Evolutionary conservation across 2,329 filamentous ascomycete species (phyloP), one percentile per base, ranked within the genome.

Genomic region (Xylaria sp.): DNA sequence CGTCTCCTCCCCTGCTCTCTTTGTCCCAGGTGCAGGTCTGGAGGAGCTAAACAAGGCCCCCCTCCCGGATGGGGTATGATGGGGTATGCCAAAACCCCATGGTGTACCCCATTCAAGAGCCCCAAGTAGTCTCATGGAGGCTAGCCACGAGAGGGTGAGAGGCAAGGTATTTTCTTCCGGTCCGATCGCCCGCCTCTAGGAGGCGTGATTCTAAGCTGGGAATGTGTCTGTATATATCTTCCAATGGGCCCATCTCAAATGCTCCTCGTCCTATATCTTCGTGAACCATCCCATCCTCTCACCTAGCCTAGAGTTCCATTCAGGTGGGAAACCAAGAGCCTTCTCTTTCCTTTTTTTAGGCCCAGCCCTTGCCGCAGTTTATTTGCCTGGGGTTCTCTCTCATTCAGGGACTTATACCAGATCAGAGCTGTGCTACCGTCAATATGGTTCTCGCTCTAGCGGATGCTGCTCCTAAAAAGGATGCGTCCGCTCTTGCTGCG

Each of bases 401-500:
- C 37, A 56, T 31, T 39, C 31, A 56, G 50, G 56, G 50, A 48
- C 37, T 20, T 60, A 55, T 44, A 41, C 15, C 20, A 50, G 57
- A 39, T 28, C 34, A 50, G 34, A 58, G 46, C 59, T 46, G 56
- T 18, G 52, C 50, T 41, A 56, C 46, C 48, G 64, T 64, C 68
- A 67, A 60, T 28, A 75, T 75, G 73, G 69, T 56, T 63, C 54
- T 74, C 56, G 68, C 58, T 58, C 23, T 77, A 57, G 61, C 66
- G 60, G n/a, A 34, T 44, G 44, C 41, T 50, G 64, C 60, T 57
- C 66, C 71, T 3, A 57, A 51, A 23, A 60, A 46, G 54, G 67
- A 73, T 13, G 73, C 73, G n/a, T 46, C 74, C 12, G 63, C 63
- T 48, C 57, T 64, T 46, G 83, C 82, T 65, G 81, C 82, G 73